Evolutionary conservation across 2,329 filamentous ascomycete genomes (phyloP), one percentile per base, ranked within the genome.

Genomic region (Fusarium torreyae): DNA sequence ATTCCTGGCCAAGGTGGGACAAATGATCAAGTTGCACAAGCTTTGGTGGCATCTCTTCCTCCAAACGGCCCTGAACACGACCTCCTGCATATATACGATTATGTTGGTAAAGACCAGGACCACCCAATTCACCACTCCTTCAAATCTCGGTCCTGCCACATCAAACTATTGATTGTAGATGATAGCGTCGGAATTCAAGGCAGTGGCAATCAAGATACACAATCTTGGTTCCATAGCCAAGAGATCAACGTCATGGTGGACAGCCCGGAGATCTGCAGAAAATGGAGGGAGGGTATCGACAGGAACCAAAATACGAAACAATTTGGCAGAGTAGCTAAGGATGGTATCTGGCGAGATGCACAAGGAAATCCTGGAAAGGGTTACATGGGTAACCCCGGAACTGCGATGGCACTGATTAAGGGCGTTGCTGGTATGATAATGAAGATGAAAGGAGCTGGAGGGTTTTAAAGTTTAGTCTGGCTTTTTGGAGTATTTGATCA

Each of bases 171-270:
- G 82, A 91, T 94, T 42, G 89, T 88, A 2, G 92, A 95, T 76
- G 87, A 86, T 43, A 80, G 81, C 22, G 85, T 95, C 36, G 92
- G 87, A 3, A 89, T 94, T 36, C 87, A 92, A 77, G 92, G 92
- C 5, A 92, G 88, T 68, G 92, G 92, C 0, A 95, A 94, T 74
- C 90, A 94, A 76, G 92, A 95, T 71, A 94, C 92, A 3, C 92
- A 95, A 78, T 89, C 86, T 20, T 94, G 91, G 89, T 94, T 86
- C 69, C 92, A 95, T 74, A 90, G 86, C 56, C 91, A 94, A 77
- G 92, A 95, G 77, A 86, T 92, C 56, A 94, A 95, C 69, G 78
- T 94, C 24, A 88, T 95, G 86, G 79, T 94, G 7, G 92, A 95
- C 66, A 90, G 87, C 20, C 72, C 77, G 0, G 77, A 83, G 2